A percentile compares a stretch with the other conserved stretches of the same genome.
phyloP scores from a whole-genome alignment of 108 stramenopile species.

The Hondaea fermentalgiana region DNA sequence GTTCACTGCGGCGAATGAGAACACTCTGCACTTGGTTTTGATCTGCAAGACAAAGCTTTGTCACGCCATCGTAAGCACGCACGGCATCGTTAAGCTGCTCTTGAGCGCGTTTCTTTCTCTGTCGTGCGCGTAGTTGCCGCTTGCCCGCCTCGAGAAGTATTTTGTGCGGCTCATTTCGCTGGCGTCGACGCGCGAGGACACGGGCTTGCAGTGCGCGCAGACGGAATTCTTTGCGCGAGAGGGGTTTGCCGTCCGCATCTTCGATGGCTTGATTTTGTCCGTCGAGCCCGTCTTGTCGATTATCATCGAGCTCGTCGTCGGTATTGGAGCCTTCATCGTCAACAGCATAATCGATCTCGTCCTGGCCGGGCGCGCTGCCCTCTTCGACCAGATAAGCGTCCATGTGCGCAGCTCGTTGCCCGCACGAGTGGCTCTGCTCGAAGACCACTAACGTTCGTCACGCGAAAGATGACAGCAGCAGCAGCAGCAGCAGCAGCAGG shows the following conservation, averaged over 20 bases:
- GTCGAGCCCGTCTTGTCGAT: too few relatives aligned
- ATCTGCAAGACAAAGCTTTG: background rate
- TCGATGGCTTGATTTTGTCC: too few relatives aligned
- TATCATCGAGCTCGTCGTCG: too few relatives aligned
- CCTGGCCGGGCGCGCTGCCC: too few relatives aligned
- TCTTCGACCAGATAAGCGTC: too few relatives aligned
- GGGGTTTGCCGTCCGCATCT: background rate
- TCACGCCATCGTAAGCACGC: background rate
- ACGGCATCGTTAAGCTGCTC: background rate
- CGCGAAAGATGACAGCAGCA: too few relatives aligned
- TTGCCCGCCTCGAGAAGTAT: background rate
- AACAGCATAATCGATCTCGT: too few relatives aligned
- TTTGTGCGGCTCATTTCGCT: background rate
- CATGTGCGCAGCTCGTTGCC: too few relatives aligned
- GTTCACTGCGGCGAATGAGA: background rate
- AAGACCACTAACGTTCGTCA: too few relatives aligned
- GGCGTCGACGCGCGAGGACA: background rate
- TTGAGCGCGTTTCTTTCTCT: background rate
- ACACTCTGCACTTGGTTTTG: background rate
- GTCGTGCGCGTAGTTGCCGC: background rate
- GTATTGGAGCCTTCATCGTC: too few relatives aligned
- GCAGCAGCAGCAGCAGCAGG: too few relatives aligned
- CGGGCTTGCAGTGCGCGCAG: background rate
- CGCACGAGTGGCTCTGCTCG: too few relatives aligned
- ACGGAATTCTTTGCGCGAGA: background rate